A percentile compares a stretch with the other conserved stretches of the same genome.
These are phyloP conservation scores for Spinacia oleracea DNA, from an alignment of 179 eudicot species.

Conservation along the genomic window DNA sequence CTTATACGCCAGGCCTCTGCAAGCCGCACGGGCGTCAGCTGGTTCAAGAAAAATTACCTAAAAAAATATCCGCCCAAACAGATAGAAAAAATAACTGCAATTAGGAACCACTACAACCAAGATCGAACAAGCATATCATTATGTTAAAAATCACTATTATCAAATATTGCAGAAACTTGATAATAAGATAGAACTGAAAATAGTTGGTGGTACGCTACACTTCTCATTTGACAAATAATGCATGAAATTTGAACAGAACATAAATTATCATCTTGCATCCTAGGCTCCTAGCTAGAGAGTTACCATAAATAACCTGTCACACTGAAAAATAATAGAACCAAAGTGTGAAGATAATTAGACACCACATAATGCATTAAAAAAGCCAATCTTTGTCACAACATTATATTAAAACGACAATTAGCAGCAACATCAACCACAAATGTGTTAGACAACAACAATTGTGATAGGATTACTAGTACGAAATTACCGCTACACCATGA, in stretches of 20 bases:
- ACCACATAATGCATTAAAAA: neutral
- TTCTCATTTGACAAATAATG: neutral
- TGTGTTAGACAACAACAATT: neutral
- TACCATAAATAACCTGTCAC: neutral
- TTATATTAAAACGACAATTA: no score
- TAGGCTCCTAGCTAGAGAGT: neutral
- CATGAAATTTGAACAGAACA: neutral
- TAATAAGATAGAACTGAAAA: neutral
- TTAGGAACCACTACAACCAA: neutral
- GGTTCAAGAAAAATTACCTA: slow-evolving; percentile 86
- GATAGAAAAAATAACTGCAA: neutral
- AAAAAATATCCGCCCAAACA: neutral
- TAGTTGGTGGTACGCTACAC: neutral
- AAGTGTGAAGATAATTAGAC: neutral
- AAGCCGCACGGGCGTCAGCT: slow-evolving; percentile 86
- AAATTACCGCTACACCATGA: neutral
- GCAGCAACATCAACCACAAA: neutral
- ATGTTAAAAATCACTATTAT: neutral
- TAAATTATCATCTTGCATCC: neutral
- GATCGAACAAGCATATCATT: neutral
- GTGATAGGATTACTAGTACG: neutral
- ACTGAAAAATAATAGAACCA: neutral
- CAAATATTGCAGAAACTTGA: neutral
- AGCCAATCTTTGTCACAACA: neutral
- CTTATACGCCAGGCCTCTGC: slow-evolving; percentile 68